A percentile compares a stretch with the other conserved stretches of the same genome.
These are phyloP conservation scores for Cubamyces sp. DNA, from an alignment of 768 basidiomycete species.

Conservation along the genomic window DNA sequence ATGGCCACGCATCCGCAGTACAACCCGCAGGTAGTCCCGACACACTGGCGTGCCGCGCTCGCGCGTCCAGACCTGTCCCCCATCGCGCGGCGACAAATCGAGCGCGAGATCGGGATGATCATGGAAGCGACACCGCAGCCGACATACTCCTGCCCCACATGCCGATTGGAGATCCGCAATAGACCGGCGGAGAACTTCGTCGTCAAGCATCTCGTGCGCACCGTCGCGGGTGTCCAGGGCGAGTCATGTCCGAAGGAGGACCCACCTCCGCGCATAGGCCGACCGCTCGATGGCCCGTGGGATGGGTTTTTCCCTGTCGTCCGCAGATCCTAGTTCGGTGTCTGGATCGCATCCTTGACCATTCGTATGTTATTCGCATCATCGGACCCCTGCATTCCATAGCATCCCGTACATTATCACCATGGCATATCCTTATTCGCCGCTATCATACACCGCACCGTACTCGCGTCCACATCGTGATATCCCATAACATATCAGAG, in stretches of 20 bases:
- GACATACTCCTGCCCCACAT: conserved; percentile 69
- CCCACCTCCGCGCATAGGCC: neutral
- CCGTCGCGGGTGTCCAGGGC: conserved; percentile 52
- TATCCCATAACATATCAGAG: neutral
- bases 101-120: conserved; percentile 15
- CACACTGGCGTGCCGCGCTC: conserved; percentile 18
- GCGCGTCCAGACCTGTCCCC: conserved; percentile 9
- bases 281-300: conserved; percentile 23
- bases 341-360: neutral
- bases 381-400: neutral
- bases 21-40: conserved; percentile 28
- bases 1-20: conserved; percentile 51
- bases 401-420: neutral
- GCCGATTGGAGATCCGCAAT: conserved; percentile 51
- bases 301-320: conserved; percentile 32
- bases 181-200: conserved; percentile 64
- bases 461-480: neutral
- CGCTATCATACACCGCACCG: neutral
- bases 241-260: conserved; percentile 45
- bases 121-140: conserved; percentile 41
- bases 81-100: conserved; percentile 11
- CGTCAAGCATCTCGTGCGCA: conserved; percentile 58
- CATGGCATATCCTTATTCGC: neutral
- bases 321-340: neutral
- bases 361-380: neutral